Evolutionary conservation across 148 eudicot genomes (phyloP), one percentile per base, ranked within the genome.

Genomic region (Suaeda aralocaspica): DNA sequence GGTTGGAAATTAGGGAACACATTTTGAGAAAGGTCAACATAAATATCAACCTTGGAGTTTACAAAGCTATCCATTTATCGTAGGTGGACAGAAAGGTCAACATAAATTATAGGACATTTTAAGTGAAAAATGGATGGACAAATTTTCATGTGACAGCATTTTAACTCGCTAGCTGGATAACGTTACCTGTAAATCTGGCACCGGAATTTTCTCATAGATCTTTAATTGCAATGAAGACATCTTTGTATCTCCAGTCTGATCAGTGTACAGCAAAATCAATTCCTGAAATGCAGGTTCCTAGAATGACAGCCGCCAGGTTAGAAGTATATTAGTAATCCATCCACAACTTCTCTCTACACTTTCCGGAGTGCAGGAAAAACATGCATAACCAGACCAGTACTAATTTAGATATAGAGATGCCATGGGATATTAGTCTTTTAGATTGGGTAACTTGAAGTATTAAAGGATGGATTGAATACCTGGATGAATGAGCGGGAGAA

Each of bases 201-300:
- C 83, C 51, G 98, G 87, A 78, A 93, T 90, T 58, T 71, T 88
- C 91, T 93, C 96, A 82, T 85, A 93, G 68, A 93, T 89, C 86
- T 90, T 88, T 82, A 93, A 68, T 73, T 89, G 95, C 81, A 93
- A 79, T 36, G 86, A 78, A 71, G 90, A 85, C 67, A 83, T 70
- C 72, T 82, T 85, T 31, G 65, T 70, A 21, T 81, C 80, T 72
- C 66, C 81, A 45, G 70, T 74, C 76, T 84, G 86, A 72, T 88
- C 85, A 22, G 88, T 90, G 69, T 84, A 92, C 49, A 93, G 84
- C 81, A 93, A 88, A 73, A 93, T 83, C 69, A 93, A 78, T 77
- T 93, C 96, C 77, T 88, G 81, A 76, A 90, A 93, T 66, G 98
- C 90, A 50, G 98, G 98, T 78, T 93, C 98, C 98, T 93, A 75